Percentiles rank a stretch among this genome's conserved stretches.
Evolutionary conservation across 1,284 basidiomycete species (phyloP).

Genomic region (Crocinoboletus sp.): DNA sequence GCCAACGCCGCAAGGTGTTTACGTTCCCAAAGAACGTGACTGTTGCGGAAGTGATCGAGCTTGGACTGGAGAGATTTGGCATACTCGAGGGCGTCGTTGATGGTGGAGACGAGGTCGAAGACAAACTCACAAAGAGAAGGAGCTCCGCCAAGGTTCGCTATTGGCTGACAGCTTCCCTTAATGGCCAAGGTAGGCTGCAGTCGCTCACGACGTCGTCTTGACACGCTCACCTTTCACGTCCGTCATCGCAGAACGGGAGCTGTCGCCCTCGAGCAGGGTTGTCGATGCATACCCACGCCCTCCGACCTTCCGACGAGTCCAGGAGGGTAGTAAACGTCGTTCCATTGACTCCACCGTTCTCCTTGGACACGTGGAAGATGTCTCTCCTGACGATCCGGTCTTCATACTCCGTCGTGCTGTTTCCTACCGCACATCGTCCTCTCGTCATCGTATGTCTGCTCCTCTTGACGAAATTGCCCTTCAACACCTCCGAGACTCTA

Average conservation of each 20-base stretch:
- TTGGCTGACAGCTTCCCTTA: constrained; percentile 57
- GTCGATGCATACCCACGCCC: constrained; percentile 82
- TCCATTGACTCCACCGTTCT: constrained; percentile 80
- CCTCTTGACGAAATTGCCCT: constrained; percentile 75
- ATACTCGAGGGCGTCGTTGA: constrained; percentile 95
- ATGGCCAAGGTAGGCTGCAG: constrained; percentile 56
- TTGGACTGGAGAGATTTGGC: constrained; percentile 88
- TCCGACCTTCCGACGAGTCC: constrained; percentile 62
- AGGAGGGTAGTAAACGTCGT: constrained; percentile 67
- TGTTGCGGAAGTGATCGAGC: constrained; percentile 94
- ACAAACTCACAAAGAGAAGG: constrained; percentile 77
- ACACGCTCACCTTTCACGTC: constrained; percentile 10
- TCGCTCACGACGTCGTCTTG: neutral
- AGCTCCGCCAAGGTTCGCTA: constrained; percentile 81
- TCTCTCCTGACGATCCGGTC: constrained; percentile 77
- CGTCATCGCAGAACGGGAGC: constrained; percentile 57
- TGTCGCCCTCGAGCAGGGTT: constrained; percentile 73
- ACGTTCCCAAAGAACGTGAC: constrained; percentile 92
- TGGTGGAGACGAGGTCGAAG: constrained; percentile 96
- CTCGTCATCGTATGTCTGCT: constrained; percentile 62
- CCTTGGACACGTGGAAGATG: constrained; percentile 68
- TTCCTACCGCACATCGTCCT: constrained; percentile 62
- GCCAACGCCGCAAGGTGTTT: constrained; percentile 70
- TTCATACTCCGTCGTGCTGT: constrained; percentile 83
- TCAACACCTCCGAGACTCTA: constrained; percentile 63